A percentile compares a stretch with the other conserved stretches of the same genome.
Evolutionary conservation across 805 yeast genomes (phyloP).

Genomic region (Kazachstania martiniae): DNA sequence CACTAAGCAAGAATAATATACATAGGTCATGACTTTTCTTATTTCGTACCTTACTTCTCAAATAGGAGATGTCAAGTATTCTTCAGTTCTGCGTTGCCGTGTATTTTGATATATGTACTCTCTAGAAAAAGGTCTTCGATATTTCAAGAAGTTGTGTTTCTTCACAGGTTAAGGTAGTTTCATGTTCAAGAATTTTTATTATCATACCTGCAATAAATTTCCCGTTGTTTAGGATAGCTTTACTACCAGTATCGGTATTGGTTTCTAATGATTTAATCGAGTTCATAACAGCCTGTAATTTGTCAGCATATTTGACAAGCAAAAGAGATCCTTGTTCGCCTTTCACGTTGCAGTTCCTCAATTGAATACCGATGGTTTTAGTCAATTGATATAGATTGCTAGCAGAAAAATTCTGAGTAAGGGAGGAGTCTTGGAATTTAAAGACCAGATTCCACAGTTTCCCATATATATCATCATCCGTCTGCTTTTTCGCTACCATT

Average conservation of each 20-base stretch:
- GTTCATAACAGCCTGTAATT: no score
- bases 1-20: no score
- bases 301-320: no score
- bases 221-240: conserved; percentile 22
- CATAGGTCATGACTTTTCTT: no score
- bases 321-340: no score
- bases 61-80: no score
- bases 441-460: conserved; percentile 18
- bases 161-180: conserved; percentile 5
- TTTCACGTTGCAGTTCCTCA: conserved; percentile 8
- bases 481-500: conserved; percentile 7
- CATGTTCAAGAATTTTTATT: conserved; percentile 6
- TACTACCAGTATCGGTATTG: conserved; percentile 16
- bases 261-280: conserved; percentile 8
- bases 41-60: no score
- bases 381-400: conserved; percentile 20
- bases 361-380: conserved; percentile 23
- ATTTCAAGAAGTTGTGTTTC: conserved; percentile 7
- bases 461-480: conserved; percentile 3
- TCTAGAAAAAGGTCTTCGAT: conserved; percentile 7
- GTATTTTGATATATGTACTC: no score
- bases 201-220: conserved; percentile 23
- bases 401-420: conserved; percentile 8
- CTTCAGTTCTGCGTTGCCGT: no score
- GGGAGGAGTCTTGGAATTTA: conserved; percentile 9